Evolutionary conservation across 768 basidiomycete species (phyloP), one percentile per base, ranked within the genome.

Genomic region (Podaxis mareebaensis): DNA sequence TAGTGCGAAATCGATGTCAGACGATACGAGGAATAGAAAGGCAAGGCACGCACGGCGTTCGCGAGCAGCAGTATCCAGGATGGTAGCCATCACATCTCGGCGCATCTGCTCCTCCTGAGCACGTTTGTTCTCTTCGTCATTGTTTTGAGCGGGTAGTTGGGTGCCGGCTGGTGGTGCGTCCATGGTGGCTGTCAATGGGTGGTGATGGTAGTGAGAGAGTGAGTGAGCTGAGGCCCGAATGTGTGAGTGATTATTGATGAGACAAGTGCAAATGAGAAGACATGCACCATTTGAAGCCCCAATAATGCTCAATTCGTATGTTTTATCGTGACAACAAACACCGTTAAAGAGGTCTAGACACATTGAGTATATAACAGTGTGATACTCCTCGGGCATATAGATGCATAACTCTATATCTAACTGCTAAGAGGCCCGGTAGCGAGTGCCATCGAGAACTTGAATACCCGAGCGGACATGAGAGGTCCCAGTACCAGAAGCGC

Each of bases 61-160:
- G 63, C 93, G 83, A 44, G 94, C 93, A 59, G 84, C 87, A 4
- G 81, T 76, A 65, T 93, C 91, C 44, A 96, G 79, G 38, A 96
- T 82, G 4, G 91, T 90, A 7, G 89, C 83, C 71, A 96, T 83
- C 67, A 95, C 72, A 67, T 93, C 89, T 67, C 91, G 78, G 46
- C 89, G 83, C 83, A 88, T 85, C 72, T 92, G 81, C 65, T 92
- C 92, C 65, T 93, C 91, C 59, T 89, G 84, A 11, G 80, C 83
- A 39, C 78, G 80, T 60, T 83, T 85, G 0, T 81, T 83, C 40
- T 85, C 85, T 28, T 86, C 87, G 36, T 81, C 83, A 52, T 68
- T 68, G 58, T 66, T 67, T 28, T 65, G 64, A 3, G 17, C 10
- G 4, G 61, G 54, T 12, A 26, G 10, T 40, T 63, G 54, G 6